phyloP scores from a whole-genome alignment of 2,329 filamentous ascomycete species.

The Diaporthe caulivora region DNA sequence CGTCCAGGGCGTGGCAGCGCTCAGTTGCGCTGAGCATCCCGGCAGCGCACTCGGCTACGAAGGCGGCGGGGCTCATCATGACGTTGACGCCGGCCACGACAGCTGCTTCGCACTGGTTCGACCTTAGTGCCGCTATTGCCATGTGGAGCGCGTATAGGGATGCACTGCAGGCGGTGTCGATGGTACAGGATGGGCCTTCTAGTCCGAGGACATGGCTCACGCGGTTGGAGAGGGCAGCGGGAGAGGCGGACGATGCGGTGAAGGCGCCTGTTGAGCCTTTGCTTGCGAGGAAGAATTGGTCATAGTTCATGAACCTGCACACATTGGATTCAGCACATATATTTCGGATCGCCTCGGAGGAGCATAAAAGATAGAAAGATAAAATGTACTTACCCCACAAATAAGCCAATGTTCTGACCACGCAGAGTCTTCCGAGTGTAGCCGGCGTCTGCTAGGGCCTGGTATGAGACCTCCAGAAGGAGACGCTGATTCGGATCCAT shows the following conservation, averaged over 20 bases:
- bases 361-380: too few relatives aligned
- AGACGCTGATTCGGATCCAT: slow-evolving; percentile 56
- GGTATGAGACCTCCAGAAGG: slow-evolving; percentile 54
- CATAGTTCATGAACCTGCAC: too few relatives aligned
- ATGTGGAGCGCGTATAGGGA: slow-evolving; percentile 52
- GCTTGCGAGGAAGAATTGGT: too few relatives aligned
- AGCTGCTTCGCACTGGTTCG: slow-evolving; percentile 47
- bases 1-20: slow-evolving; percentile 48
- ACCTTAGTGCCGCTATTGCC: slow-evolving; percentile 46
- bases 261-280: slow-evolving; percentile 43
- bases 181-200: slow-evolving; percentile 47
- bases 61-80: slow-evolving; percentile 44
- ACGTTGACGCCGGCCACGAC: slow-evolving; percentile 49
- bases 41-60: too few relatives aligned
- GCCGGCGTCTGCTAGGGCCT: slow-evolving; percentile 49
- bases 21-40: too few relatives aligned
- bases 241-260: slow-evolving; percentile 45
- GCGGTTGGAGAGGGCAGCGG: slow-evolving; percentile 45
- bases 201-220: slow-evolving; percentile 51
- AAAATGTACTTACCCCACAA: too few relatives aligned
- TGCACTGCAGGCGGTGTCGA: slow-evolving; percentile 54
- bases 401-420: too few relatives aligned
- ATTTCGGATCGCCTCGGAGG: too few relatives aligned
- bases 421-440: slow-evolving; percentile 27
- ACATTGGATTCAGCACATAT: too few relatives aligned